These are phyloP conservation scores for Debaryomyces fabryi DNA, from an alignment of 1,139 yeast species.

Conservation along the genomic window DNA sequence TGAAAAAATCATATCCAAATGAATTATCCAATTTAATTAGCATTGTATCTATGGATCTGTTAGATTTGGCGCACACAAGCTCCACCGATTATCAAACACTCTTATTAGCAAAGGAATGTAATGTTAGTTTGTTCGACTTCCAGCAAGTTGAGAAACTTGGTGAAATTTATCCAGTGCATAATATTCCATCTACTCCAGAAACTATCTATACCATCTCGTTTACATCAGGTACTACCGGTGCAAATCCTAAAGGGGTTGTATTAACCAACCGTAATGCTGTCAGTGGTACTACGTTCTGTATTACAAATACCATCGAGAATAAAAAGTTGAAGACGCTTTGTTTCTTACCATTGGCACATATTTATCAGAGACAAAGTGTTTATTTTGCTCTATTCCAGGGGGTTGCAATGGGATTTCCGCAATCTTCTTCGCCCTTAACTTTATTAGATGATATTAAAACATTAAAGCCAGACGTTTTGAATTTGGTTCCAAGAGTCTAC, in stretches of 20 bases:
- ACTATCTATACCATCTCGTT: constrained; percentile 68
- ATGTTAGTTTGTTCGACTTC: constrained; percentile 45
- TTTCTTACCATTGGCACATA: constrained; percentile 72
- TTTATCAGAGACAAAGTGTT: constrained; percentile 52
- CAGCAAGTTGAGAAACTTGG: constrained; percentile 61
- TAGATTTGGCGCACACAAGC: constrained; percentile 25
- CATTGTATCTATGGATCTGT: constrained; percentile 44
- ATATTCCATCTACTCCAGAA: constrained; percentile 54
- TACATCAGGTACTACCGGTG: constrained; percentile 79
- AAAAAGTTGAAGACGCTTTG: constrained; percentile 23
- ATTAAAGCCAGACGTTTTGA: constrained; percentile 38
- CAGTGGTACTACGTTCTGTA: constrained; percentile 46
- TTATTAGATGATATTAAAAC: constrained; percentile 40
- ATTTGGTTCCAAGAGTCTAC: constrained; percentile 43
- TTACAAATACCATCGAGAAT: constrained; percentile 16
- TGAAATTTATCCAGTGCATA: constrained; percentile 43
- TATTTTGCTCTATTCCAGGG: constrained; percentile 29
- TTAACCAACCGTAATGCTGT: constrained; percentile 56
- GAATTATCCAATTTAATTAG: constrained; percentile 34
- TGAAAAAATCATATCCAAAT: constrained; percentile 27
- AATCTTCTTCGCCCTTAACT: constrained; percentile 37
- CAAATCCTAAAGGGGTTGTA: constrained; percentile 72
- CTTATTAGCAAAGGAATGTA: constrained; percentile 24
- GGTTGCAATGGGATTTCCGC: constrained; percentile 45
- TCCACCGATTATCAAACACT: constrained; percentile 17